A percentile compares a stretch with the other conserved stretches of the same genome.
These are phyloP conservation scores for Collybiopsis luxurians DNA, from an alignment of 768 basidiomycete genomes.

Conservation along the genomic window DNA sequence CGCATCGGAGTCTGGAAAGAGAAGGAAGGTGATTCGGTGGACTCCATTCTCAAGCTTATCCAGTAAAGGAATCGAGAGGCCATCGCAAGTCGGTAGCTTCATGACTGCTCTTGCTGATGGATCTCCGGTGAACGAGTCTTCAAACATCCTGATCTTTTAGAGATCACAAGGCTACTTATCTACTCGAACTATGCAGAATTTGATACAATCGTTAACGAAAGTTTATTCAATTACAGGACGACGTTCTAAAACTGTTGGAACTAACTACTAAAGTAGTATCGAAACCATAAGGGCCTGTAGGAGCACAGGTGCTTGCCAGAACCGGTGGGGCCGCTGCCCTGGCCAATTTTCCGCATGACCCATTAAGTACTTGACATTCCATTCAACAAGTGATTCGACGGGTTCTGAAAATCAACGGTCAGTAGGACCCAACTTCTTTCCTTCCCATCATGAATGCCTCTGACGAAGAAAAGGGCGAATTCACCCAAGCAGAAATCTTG, in stretches of 20 bases:
- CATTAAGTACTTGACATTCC: no score
- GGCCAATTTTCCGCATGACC: no score
- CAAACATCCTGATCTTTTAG: no score
- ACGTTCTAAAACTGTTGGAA: no score
- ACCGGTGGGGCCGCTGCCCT: no score
- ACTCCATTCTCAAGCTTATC: slow-evolving; percentile 31
- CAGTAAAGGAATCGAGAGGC: not conserved
- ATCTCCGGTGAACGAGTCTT: not conserved
- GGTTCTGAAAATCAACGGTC: not conserved
- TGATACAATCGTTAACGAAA: no score
- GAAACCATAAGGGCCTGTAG: no score
- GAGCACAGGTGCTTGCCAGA: no score
- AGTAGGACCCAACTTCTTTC: not conserved
- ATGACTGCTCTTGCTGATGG: not conserved
- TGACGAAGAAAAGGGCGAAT: slow-evolving; percentile 6
- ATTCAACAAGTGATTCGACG: not conserved
- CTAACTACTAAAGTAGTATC: no score
- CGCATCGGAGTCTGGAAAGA: slow-evolving; percentile 62
- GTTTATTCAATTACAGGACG: no score
- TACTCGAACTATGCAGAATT: no score
- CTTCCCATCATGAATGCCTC: slow-evolving; percentile 2
- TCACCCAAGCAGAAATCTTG: not conserved
- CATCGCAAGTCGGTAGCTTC: not conserved
- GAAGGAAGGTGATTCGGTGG: slow-evolving; percentile 38
- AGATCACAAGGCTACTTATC: no score